phyloP scores from a whole-genome alignment of 768 basidiomycete species.

The Leccinum truebloodii region DNA sequence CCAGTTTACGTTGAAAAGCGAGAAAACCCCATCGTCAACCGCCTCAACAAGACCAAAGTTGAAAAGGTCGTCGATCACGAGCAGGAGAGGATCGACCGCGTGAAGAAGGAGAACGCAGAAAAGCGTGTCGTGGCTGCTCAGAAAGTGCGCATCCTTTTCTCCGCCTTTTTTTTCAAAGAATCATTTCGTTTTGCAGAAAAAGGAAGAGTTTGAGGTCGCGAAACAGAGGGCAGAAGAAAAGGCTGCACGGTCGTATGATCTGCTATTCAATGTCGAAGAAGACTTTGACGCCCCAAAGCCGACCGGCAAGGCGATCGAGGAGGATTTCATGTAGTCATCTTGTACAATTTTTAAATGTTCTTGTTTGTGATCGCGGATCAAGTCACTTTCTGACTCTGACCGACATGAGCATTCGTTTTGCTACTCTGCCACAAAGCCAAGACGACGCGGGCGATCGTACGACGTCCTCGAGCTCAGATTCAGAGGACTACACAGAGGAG shows the following conservation, averaged over 20 bases:
- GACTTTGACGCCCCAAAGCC: conserved; percentile 53
- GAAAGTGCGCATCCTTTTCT: conserved; percentile 46
- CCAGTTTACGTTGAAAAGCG: conserved; percentile 76
- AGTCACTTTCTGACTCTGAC: background rate
- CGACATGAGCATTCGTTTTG: conserved; percentile 35
- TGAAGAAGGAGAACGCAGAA: conserved; percentile 71
- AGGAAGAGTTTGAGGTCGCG: conserved; percentile 74
- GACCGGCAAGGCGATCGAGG: conserved; percentile 76
- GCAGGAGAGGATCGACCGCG: conserved; percentile 76
- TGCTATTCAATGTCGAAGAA: conserved; percentile 66
- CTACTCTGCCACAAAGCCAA: conserved; percentile 5
- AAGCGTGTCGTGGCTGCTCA: conserved; percentile 65
- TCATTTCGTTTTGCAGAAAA: conserved; percentile 50
- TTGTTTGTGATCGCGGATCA: background rate
- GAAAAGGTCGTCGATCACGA: conserved; percentile 90
- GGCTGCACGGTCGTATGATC: conserved; percentile 83
- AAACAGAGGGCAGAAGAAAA: conserved; percentile 83
- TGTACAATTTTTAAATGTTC: background rate
- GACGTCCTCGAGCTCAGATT: conserved; percentile 25
- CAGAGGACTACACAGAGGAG: conserved; percentile 32
- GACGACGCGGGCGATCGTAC: conserved; percentile 15
- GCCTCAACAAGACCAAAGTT: conserved; percentile 90
- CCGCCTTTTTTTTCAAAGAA: background rate
- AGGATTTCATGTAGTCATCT: conserved; percentile 77
- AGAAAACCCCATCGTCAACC: conserved; percentile 88